Evolutionary conservation across 352 stramenopile genomes (phyloP).

Genomic region (Phytophthora lateralis): DNA sequence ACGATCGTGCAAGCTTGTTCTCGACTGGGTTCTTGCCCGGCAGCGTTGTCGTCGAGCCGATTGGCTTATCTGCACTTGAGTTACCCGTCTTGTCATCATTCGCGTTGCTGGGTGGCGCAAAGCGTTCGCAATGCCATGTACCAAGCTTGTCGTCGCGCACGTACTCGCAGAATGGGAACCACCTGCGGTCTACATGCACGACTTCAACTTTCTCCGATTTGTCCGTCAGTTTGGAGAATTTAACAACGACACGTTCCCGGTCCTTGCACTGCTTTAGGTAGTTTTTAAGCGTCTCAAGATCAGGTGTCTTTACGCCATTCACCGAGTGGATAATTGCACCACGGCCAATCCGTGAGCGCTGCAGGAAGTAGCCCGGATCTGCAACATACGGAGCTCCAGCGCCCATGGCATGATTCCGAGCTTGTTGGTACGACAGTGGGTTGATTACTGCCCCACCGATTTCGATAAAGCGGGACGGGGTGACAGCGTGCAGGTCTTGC

Average conservation of each 20-base stretch:
- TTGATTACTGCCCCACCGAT: conserved; percentile 90
- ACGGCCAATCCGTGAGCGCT: conserved; percentile 83
- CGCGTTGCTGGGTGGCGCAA: conserved; percentile 36
- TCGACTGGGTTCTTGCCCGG: conserved; percentile 84
- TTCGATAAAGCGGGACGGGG: conserved; percentile 85
- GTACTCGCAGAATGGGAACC: conserved; percentile 91
- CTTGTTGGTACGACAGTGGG: conserved; percentile 90
- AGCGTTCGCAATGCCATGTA: conserved; percentile 79
- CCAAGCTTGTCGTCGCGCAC: conserved; percentile 76
- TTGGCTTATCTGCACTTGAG: conserved; percentile 26
- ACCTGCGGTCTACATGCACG: conserved; percentile 90
- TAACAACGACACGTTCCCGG: conserved; percentile 84
- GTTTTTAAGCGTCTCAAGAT: conserved; percentile 85
- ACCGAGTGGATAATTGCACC: conserved; percentile 89
- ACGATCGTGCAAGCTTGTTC: conserved; percentile 80
- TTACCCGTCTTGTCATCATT: conserved; percentile 10
- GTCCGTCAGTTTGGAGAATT: conserved; percentile 79
- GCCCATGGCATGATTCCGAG: conserved; percentile 79
- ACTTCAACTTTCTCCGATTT: conserved; percentile 86
- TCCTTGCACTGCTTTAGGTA: conserved; percentile 80
- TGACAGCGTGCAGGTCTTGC: conserved; percentile 88
- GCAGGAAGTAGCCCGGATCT: conserved; percentile 90
- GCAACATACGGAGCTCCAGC: conserved; percentile 83
- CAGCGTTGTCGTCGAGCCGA: conserved; percentile 82
- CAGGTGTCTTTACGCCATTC: conserved; percentile 83